Evolutionary conservation across 805 yeast species (phyloP), one percentile per base, ranked within the genome.

Genomic region (Myxozyma udenii): DNA sequence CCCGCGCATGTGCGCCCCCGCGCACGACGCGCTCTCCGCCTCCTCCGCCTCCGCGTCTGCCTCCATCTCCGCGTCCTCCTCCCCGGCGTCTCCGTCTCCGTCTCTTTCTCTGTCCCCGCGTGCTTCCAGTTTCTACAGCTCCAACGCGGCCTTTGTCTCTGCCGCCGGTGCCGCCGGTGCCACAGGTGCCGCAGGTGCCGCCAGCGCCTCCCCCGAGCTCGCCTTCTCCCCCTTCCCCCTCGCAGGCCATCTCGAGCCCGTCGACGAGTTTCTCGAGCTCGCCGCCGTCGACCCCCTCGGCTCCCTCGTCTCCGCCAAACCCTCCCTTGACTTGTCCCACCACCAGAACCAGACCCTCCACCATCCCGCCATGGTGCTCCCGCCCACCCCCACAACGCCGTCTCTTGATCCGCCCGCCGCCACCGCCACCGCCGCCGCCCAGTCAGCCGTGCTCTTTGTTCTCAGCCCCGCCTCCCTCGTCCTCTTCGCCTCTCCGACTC

Each of bases 401-500:
- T 35, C 46, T 2, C 7, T 46, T 18, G 25, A 26, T 22, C 37
- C 37, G 38, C 25, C 46, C 39, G 46, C 30, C 38, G 22, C 41
- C 41, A 12, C 26, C 41, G 23, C 22, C 24, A 35, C 46, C 16
- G 26, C 30, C 23, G 39, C 23, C 2, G 9, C 46, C 7, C 30
- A 40, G 38, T 43, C 43, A 11, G 55, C 54, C 33, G n/a, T 51
- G 25, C 51, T 33, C 37, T 47, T 43, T 32, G 49, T 51, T 22
- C 44, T 51, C 36, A 41, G 48, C 25, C 57, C 56, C 14, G 41
- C 22, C 23, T 49, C 49, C 30, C n/a, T 22, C 18, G 42, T 51
- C 14, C 35, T 54, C 18, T 56, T 48, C 41, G 55, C 50, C n/a
- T 42, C 60, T 4, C 60, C 57, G 30, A 33, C 60, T 2, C 53